Evolutionary conservation across 2,329 filamentous ascomycete genomes (phyloP).

Genomic region (Ceratocystis diversiconidia): DNA sequence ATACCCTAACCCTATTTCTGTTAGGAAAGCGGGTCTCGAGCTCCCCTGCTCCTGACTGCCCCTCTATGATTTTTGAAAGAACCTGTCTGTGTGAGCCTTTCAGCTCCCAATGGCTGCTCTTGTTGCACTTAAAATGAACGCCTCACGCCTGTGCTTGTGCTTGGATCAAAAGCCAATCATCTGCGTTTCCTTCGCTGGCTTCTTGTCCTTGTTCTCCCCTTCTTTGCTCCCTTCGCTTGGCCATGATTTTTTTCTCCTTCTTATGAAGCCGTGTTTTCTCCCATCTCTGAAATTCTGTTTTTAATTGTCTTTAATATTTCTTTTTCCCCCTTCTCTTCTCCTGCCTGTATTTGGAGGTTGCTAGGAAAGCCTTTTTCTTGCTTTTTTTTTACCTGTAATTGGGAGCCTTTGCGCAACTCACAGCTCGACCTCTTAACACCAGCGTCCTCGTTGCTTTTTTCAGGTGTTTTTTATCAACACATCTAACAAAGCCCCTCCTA

Average conservation of each 20-base stretch:
- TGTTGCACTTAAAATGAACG: background rate
- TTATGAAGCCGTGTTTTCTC: background rate
- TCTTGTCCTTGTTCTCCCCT: background rate
- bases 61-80: too few relatives aligned
- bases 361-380: background rate
- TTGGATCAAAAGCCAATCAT: conserved; percentile 8
- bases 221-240: conserved; percentile 2
- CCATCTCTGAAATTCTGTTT: conserved; percentile 7
- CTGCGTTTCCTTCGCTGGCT: conserved; percentile 7
- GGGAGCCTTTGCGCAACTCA: conserved; percentile 1
- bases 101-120: conserved; percentile 10
- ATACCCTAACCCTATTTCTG: too few relatives aligned
- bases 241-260: conserved; percentile 5
- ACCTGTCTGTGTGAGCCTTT: background rate
- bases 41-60: background rate
- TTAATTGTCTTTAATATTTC: conserved; percentile 17
- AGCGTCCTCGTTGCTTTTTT: conserved; percentile 9
- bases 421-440: conserved; percentile 12
- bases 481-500: conserved; percentile 14
- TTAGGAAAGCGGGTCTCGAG: background rate
- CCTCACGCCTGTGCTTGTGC: conserved; percentile 11
- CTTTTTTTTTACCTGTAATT: background rate
- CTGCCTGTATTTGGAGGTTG: background rate
- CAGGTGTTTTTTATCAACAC: background rate
- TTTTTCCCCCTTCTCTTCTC: conserved; percentile 12